Percentiles rank a stretch among this genome's conserved stretches.
These are phyloP conservation scores for Alternaria metachromatica DNA, from an alignment of 2,329 filamentous ascomycete genomes.

Conservation along the genomic window DNA sequence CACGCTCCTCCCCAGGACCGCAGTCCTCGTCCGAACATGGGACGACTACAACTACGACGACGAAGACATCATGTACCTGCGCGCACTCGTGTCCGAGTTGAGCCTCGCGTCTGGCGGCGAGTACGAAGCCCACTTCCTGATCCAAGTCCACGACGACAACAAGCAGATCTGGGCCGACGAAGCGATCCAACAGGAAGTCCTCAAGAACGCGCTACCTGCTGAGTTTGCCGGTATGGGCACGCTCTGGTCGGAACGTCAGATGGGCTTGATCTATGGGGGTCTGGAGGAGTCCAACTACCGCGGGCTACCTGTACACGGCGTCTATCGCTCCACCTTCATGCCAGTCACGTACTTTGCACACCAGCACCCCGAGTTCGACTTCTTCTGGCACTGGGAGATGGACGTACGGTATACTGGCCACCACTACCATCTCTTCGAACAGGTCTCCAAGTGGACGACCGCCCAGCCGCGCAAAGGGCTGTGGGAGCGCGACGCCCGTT, in stretches of 20 bases:
- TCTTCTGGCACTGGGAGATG: conserved; percentile 96
- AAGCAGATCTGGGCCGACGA: conserved; percentile 83
- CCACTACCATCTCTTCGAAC: conserved; percentile 79
- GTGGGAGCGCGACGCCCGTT: conserved; percentile 79
- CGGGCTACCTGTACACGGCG: conserved; percentile 72
- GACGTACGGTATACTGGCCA: conserved; percentile 90
- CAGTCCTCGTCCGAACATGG: conserved; percentile 83
- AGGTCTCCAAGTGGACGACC: conserved; percentile 70
- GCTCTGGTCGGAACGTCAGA: conserved; percentile 60
- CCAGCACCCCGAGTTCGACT: conserved; percentile 86
- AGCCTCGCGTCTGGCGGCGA: conserved; percentile 79
- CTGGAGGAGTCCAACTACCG: conserved; percentile 59
- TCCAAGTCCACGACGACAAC: conserved; percentile 83
- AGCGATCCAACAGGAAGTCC: conserved; percentile 72
- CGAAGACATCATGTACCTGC: conserved; percentile 82
- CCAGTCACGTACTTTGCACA: conserved; percentile 93
- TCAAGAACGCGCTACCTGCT: conserved; percentile 54
- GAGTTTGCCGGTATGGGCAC: conserved; percentile 62
- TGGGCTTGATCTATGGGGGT: conserved; percentile 62
- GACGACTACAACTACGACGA: conserved; percentile 78
- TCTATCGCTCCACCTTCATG: conserved; percentile 81
- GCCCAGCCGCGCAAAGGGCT: conserved; percentile 73
- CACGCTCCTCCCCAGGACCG: conserved; percentile 66
- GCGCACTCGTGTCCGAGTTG: conserved; percentile 80
- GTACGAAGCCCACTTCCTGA: conserved; percentile 81